Percentiles rank a stretch among this genome's conserved stretches.
Conservation (phyloP, 306 rosid genomes). For the Sicyos edulis region DNA sequence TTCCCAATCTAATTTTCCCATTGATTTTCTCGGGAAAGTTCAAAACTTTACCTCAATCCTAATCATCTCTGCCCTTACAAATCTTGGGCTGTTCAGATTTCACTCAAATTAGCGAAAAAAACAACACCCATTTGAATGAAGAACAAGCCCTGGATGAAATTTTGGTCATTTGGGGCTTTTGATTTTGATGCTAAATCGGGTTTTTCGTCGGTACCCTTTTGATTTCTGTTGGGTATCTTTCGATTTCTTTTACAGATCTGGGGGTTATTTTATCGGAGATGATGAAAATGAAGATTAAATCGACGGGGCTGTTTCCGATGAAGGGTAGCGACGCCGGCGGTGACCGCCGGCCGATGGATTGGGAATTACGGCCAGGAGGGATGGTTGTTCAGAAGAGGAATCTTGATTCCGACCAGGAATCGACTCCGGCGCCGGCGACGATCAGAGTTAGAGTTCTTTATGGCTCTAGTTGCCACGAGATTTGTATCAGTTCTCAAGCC, state of each 20-base stretch:
- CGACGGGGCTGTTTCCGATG: slow-evolving; percentile 34
- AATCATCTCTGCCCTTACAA: not conserved
- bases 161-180: slow-evolving; percentile 19
- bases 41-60: not conserved
- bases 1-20: not conserved
- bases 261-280: slow-evolving; percentile 29
- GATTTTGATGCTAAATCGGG: slow-evolving; percentile 13
- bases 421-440: slow-evolving; percentile 56
- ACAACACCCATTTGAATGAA: not conserved
- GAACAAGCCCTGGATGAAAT: not conserved
- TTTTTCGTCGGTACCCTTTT: slow-evolving; percentile 34
- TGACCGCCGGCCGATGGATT: slow-evolving; percentile 46
- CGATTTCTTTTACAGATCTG: slow-evolving; percentile 37
- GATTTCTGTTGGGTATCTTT: slow-evolving; percentile 41
- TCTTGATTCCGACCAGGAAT: slow-evolving; percentile 52
- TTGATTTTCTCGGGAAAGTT: slow-evolving; percentile 21
- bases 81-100: not conserved
- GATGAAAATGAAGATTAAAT: slow-evolving; percentile 77
- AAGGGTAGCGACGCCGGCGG: slow-evolving; percentile 39
- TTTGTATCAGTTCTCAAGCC: slow-evolving; percentile 75
- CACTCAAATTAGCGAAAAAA: not conserved
- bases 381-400: slow-evolving; percentile 85
- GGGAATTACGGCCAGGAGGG: slow-evolving; percentile 98
- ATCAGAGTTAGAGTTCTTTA: slow-evolving; percentile 73
- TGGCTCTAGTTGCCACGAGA: slow-evolving; percentile 68